These are phyloP conservation scores for Kitagawia praeruptora DNA, from an alignment of 129 eudicot genomes.

Conservation along the genomic window DNA sequence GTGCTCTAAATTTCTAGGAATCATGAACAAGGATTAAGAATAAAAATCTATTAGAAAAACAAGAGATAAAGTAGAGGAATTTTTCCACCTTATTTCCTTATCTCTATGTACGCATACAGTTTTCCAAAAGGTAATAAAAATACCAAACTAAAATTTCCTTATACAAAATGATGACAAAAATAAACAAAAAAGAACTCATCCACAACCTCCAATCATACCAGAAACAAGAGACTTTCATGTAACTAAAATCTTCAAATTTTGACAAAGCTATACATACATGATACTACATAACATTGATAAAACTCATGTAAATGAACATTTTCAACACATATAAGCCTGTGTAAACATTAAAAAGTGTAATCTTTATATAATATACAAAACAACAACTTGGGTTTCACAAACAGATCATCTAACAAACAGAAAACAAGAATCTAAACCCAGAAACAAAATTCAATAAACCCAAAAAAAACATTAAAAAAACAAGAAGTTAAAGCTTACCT, in stretches of 20 bases:
- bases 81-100: background rate
- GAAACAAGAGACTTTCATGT: background rate
- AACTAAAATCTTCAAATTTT: background rate
- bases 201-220: background rate
- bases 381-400: background rate
- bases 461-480: background rate
- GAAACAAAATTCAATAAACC: background rate
- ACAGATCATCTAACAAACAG: conserved; percentile 7
- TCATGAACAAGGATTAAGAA: background rate
- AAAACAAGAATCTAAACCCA: conserved; percentile 5
- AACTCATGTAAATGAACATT: background rate
- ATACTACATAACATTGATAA: no score
- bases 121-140: background rate
- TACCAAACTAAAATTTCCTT: background rate
- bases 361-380: background rate
- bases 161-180: background rate
- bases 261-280: background rate
- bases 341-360: background rate
- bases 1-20: background rate
- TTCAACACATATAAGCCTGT: background rate
- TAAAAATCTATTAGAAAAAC: background rate
- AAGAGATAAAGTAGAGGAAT: background rate
- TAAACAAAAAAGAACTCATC: background rate
- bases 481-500: background rate
- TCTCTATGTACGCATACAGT: background rate